Percentiles rank a stretch among this genome's conserved stretches.
Conservation (phyloP, 495 filamentous ascomycete genomes). For the Aspergillus leporis region DNA sequence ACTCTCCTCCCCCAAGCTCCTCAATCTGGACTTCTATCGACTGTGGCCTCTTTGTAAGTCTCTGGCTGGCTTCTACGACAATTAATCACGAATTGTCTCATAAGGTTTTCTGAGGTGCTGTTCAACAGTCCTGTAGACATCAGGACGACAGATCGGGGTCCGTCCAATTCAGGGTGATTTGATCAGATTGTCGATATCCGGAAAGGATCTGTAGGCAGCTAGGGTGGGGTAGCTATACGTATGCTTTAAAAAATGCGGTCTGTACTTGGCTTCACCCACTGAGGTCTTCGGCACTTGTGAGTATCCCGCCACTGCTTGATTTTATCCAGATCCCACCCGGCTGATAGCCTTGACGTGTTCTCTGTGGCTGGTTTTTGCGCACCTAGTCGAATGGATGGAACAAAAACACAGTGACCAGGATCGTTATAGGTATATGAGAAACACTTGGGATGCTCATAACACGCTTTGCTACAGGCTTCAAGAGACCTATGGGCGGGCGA, state of each 20-base stretch:
- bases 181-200: neutral
- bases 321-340: slow-evolving; percentile 35
- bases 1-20: too few relatives aligned
- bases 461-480: slow-evolving; percentile 26
- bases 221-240: too few relatives aligned
- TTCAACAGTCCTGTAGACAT: too few relatives aligned
- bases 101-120: too few relatives aligned
- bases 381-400: slow-evolving; percentile 31
- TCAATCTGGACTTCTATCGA: too few relatives aligned
- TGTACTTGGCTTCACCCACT: slow-evolving; percentile 35
- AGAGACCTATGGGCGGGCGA: slow-evolving; percentile 26
- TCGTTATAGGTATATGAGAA: slow-evolving; percentile 29
- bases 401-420: slow-evolving; percentile 26
- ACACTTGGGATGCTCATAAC: slow-evolving; percentile 27
- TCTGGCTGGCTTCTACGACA: too few relatives aligned
- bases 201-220: too few relatives aligned
- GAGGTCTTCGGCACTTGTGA: slow-evolving; percentile 20
- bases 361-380: slow-evolving; percentile 6
- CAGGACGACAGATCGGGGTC: too few relatives aligned
- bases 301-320: slow-evolving; percentile 24
- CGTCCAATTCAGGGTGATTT: too few relatives aligned
- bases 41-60: too few relatives aligned
- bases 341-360: slow-evolving; percentile 18
- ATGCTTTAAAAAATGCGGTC: slow-evolving; percentile 27
- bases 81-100: too few relatives aligned